These are phyloP conservation scores for Penicillium sp. DNA, from an alignment of 2,329 filamentous ascomycete species.

Conservation along the genomic window DNA sequence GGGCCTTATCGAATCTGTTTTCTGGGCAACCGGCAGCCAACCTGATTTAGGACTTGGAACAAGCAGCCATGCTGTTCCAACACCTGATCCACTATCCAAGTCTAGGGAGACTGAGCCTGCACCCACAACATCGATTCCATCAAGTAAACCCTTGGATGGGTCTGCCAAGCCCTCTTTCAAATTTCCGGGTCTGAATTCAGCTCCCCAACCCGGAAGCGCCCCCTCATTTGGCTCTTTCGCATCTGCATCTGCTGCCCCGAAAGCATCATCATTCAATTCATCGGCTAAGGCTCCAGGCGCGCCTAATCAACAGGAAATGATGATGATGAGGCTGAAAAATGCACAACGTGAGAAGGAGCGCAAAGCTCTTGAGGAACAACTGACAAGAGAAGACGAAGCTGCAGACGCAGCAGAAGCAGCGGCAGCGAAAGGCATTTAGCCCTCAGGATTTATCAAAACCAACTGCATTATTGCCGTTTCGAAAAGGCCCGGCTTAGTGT, in stretches of 20 bases:
- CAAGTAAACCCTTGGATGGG: constrained; percentile 8
- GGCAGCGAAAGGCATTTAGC: constrained; percentile 9
- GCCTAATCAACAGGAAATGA: constrained; percentile 48
- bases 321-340: constrained; percentile 57
- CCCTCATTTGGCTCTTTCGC: constrained; percentile 47
- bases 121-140: neutral
- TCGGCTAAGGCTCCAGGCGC: constrained; percentile 29
- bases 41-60: constrained; percentile 45
- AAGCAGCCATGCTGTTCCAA: constrained; percentile 5
- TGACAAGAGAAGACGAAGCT: constrained; percentile 50
- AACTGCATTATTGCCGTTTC: neutral
- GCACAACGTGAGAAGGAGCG: constrained; percentile 55
- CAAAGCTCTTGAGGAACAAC: constrained; percentile 54
- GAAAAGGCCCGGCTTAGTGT: neutral
- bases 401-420: constrained; percentile 37
- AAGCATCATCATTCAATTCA: constrained; percentile 27
- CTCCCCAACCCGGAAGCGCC: constrained; percentile 32
- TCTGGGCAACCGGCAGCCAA: constrained; percentile 55
- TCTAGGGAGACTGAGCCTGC: constrained; percentile 23
- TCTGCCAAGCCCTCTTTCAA: constrained; percentile 32
- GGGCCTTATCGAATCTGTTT: constrained; percentile 53
- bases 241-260: constrained; percentile 32
- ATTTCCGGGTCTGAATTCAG: constrained; percentile 36
- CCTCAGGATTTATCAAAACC: neutral
- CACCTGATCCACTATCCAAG: constrained; percentile 12